Conservation (phyloP, 2,329 filamentous ascomycete species). For the Diaporthe longicolla region DNA sequence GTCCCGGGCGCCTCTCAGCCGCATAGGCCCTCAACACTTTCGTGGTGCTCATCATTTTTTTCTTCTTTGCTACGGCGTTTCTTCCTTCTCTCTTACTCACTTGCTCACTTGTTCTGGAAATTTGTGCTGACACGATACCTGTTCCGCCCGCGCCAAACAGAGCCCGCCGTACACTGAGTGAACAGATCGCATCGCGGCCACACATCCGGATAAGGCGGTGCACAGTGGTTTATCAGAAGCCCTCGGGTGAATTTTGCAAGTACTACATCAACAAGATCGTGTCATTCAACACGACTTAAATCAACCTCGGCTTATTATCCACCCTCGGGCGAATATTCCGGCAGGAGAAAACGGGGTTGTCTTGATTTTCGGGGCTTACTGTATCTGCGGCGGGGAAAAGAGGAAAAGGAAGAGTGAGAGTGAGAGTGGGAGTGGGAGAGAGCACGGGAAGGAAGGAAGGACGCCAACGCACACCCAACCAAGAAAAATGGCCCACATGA, state of each 20-base stretch:
- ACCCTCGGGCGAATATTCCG: background rate
- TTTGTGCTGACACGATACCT: constrained; percentile 18
- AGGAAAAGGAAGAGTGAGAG: background rate
- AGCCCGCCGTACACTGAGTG: constrained; percentile 37
- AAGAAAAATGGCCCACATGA: constrained; percentile 34
- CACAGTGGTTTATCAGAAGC: constrained; percentile 38
- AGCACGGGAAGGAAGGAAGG: constrained; percentile 3
- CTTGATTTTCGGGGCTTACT: background rate
- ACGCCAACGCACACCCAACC: background rate
- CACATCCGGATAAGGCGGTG: constrained; percentile 38
- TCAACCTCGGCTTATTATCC: no score
- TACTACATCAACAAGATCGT: constrained; percentile 40
- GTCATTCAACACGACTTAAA: constrained; percentile 36
- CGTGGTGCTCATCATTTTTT: background rate
- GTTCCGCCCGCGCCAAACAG: constrained; percentile 19
- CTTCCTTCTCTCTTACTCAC: background rate
- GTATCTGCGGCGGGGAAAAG: background rate
- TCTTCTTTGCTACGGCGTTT: no score
- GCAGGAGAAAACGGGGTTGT: background rate
- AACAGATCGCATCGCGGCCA: constrained; percentile 28
- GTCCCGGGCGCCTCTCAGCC: constrained; percentile 31
- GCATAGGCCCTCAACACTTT: constrained; percentile 25
- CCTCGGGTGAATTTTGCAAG: constrained; percentile 40
- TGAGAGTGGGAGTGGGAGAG: no score
- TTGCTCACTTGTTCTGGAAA: background rate